Evolutionary conservation across 331 rosid species (phyloP).

Genomic region (Pyrus hybrid): DNA sequence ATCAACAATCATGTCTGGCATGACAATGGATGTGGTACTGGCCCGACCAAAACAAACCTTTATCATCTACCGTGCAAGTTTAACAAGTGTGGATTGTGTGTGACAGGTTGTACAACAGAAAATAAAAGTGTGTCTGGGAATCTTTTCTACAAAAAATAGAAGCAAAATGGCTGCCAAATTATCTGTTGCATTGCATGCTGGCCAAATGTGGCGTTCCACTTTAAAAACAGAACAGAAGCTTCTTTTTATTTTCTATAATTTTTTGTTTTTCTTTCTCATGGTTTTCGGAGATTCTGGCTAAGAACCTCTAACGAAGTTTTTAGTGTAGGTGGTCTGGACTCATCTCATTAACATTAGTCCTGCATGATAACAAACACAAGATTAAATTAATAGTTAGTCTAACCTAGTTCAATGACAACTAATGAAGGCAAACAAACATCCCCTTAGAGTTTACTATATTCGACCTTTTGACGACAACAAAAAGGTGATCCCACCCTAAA

Average conservation of each 20-base stretch:
- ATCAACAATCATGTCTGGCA: slow-evolving; percentile 1
- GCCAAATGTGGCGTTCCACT: neutral
- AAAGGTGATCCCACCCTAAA: too few species aligned
- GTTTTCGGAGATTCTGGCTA: neutral
- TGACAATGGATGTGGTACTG: neutral
- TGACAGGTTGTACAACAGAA: slow-evolving; percentile 42
- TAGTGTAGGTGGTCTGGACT: too few species aligned
- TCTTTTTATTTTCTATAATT: neutral
- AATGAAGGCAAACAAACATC: too few species aligned
- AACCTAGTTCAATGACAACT: too few species aligned
- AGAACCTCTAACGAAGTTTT: too few species aligned
- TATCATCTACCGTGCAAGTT: neutral
- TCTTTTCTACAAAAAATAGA: slow-evolving; percentile 26
- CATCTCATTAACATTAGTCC: too few species aligned
- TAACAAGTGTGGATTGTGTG: slow-evolving; percentile 12
- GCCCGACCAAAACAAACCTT: neutral
- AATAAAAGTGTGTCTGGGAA: slow-evolving; percentile 46
- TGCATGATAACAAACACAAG: too few species aligned
- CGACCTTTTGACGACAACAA: too few species aligned
- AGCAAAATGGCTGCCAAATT: slow-evolving; percentile 6
- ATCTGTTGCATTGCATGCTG: neutral
- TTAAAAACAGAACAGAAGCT: slow-evolving; percentile 19
- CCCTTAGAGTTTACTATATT: too few species aligned
- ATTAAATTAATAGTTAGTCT: too few species aligned
- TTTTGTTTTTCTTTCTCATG: neutral